Base-by-base conservation (phyloP, 371 early-diverging fungal genomes). In the Mucor velutinosus region DNA sequence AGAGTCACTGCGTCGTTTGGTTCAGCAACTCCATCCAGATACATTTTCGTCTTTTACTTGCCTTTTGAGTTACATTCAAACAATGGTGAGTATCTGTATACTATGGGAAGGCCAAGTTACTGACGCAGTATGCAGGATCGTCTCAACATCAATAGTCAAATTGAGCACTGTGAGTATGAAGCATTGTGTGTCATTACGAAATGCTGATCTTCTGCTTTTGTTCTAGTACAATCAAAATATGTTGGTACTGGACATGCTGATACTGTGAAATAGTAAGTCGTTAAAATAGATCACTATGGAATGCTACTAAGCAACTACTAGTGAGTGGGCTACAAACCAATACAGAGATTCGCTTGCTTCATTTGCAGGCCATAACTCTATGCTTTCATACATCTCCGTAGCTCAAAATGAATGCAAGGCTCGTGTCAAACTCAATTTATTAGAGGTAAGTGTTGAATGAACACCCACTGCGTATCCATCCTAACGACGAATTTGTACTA, bases 181-280 rank as follows among this genome's bases (percentile, higher is more conserved):
- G 21, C 43, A 47, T 7, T 55, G 17, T 63, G 7, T 30, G 15
- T 14, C 32, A 3, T 12, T 51, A 10, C 2, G 21, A 37, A 11
- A 37, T 14, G 14, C 15, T 49, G 23, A 49, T 21, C 23, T 23
- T 7, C 7, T 32, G 14, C 3, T n/a, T 29, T 30, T 30, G 33
- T 33, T 57, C 25, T 71, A 91, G 93, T 93, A 61, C 94, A 94
- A 83, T 91, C 93, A 37, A 93, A 92, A 77, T 93, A 93, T 75
- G 90, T 93, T 47, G 96, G 96, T 30, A 95, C 95, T 30, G 96
- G 96, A 58, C 94, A 96, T 73, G 94, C 96, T n/a, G 96, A 94
- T 71, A 96, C 94, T 33, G 90, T 86, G 65, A 92, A 92, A 83
- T 86, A 87, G 94, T 93, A 87, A 84, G 83, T 55, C 32, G 19